Conservation (phyloP, 148 eudicot genomes). For the Bassia scoparia region DNA sequence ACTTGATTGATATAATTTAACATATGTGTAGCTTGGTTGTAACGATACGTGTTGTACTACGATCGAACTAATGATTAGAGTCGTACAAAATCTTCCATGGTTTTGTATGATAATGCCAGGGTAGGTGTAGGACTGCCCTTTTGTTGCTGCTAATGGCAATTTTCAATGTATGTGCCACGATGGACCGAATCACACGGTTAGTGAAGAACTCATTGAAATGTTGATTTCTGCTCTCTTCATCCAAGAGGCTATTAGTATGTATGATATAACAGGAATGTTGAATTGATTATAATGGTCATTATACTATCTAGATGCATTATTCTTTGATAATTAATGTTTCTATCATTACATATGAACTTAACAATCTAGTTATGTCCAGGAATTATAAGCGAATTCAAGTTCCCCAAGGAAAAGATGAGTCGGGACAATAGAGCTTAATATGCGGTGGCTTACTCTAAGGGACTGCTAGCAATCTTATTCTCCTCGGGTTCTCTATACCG, state of each 20-base stretch:
- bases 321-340: too few relatives aligned
- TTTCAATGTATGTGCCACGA: slow-evolving; percentile 44
- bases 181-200: slow-evolving; percentile 47
- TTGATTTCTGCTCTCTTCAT: slow-evolving; percentile 50
- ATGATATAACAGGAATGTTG: too few relatives aligned
- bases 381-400: slow-evolving; percentile 34
- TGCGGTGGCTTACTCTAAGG: slow-evolving; percentile 47
- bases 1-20: too few relatives aligned
- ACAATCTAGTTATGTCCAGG: slow-evolving; percentile 11
- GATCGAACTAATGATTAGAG: not conserved
- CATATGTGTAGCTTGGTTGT: too few relatives aligned
- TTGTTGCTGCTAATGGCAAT: slow-evolving; percentile 45
- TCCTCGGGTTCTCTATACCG: slow-evolving; percentile 39
- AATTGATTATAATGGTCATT: too few relatives aligned
- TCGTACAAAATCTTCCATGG: not conserved
- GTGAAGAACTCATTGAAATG: slow-evolving; percentile 59
- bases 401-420: slow-evolving; percentile 36
- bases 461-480: slow-evolving; percentile 40
- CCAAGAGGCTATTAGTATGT: slow-evolving; percentile 52
- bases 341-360: too few relatives aligned
- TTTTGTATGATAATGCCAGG: slow-evolving; percentile 32
- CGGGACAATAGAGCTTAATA: slow-evolving; percentile 26
- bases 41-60: too few relatives aligned
- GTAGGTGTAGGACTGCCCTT: slow-evolving; percentile 53
- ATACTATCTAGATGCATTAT: too few relatives aligned